Evolutionary conservation across 2,329 filamentous ascomycete species (phyloP), one percentile per base, ranked within the genome.

Genomic region (Phaeosphaeriaceae sp.): DNA sequence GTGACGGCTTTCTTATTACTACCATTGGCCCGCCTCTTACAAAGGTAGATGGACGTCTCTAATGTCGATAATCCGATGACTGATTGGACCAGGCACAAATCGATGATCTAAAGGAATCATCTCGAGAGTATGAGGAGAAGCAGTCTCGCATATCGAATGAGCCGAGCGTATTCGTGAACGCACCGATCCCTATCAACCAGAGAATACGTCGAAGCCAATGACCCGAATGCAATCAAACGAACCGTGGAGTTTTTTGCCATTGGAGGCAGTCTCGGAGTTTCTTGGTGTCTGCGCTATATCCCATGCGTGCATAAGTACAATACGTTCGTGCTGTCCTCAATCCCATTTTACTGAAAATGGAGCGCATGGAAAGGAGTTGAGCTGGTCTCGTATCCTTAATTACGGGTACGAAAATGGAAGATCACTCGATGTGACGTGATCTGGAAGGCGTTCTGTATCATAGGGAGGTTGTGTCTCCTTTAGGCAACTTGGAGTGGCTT

Each of bases 1-100:
- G 78, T 21, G 78, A 80, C 62, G 78, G 78, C 5, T 80, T 80
- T 51, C 68, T 80, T 19, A 72, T 80, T 27, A 79, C 77, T 17
- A 79, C 77, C 4, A 62, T 73, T 24, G 78, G 76, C 7, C 76
- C 76, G 22, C 72, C 77, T 27, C 66, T 79, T 62, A 80, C 78
- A n/a, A 76, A 79, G 72, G 78, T 79, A 72, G 15, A 19, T 45
- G 19, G 42, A 27, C 17, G 11, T 11, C 11, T 7, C 7, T 21
- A 9, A 11, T 6, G 6, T 24, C 21, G 48, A 11, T 17, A 17
- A 19, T 22, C 17, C 45, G 22, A 53, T 47, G 17, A 22, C 68
- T 72, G 54, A 74, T 41, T 9, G 19, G 7, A 17, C 13, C 46
- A 80, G 78, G 77, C 76, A 19, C 78, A 80, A 71, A 79, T 80